Evolutionary conservation across 257 asterid species (phyloP).

Genomic region (Solanum ahanhuiri): DNA sequence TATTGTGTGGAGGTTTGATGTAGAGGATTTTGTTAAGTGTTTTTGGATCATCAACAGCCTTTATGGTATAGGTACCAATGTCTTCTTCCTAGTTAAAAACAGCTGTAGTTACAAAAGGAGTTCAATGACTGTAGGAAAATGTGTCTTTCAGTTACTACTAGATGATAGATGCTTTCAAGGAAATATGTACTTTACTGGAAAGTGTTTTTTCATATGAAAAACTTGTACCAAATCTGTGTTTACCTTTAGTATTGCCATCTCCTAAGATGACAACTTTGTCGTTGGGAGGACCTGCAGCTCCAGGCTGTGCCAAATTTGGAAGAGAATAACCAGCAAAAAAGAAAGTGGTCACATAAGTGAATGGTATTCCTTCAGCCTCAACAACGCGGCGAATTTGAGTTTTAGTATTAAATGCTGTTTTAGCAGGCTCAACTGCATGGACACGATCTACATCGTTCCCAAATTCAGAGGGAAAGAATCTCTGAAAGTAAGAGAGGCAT

Average conservation of each 20-base stretch:
- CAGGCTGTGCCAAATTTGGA: slow-evolving; percentile 31
- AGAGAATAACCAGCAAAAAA: slow-evolving; percentile 52
- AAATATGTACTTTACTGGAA: no score
- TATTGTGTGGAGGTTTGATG: slow-evolving; percentile 44
- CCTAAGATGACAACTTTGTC: slow-evolving; percentile 36
- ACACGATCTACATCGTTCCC: slow-evolving; percentile 55
- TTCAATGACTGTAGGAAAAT: neutral
- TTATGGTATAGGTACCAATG: slow-evolving; percentile 50
- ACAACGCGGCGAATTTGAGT: slow-evolving; percentile 30
- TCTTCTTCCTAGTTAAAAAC: slow-evolving; percentile 49
- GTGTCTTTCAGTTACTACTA: no score
- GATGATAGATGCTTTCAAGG: no score
- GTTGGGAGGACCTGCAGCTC: slow-evolving; percentile 30
- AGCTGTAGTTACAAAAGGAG: slow-evolving; percentile 15
- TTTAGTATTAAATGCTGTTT: slow-evolving; percentile 24
- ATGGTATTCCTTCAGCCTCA: slow-evolving; percentile 48
- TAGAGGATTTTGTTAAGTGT: slow-evolving; percentile 54
- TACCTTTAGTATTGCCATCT: slow-evolving; percentile 71
- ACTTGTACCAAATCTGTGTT: neutral
- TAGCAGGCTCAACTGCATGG: slow-evolving; percentile 50
- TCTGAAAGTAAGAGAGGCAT: slow-evolving; percentile 17
- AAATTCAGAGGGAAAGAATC: slow-evolving; percentile 70
- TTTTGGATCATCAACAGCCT: slow-evolving; percentile 59
- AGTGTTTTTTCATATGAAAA: neutral
- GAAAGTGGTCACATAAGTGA: slow-evolving; percentile 38